Evolutionary conservation across 495 filamentous ascomycete genomes (phyloP).

Genomic region (Hypoxylon lienhwacheense): DNA sequence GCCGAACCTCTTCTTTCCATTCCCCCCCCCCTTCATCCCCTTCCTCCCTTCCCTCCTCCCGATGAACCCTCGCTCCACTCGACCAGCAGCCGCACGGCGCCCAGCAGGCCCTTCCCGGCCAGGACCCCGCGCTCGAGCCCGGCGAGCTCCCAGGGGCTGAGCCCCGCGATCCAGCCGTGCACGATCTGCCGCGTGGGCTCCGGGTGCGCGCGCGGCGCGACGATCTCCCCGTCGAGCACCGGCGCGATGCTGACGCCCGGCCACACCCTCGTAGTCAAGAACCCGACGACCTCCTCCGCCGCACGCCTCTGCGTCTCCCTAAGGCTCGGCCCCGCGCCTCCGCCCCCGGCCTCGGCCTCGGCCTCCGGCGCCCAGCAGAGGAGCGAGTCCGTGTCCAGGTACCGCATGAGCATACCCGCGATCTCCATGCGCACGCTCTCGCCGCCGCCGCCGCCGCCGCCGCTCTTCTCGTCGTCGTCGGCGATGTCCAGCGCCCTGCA

Average conservation of each 20-base stretch:
- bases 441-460: constrained; percentile 30
- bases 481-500: constrained; percentile 79
- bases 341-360: constrained; percentile 40
- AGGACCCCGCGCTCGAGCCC: constrained; percentile 81
- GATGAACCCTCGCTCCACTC: constrained; percentile 84
- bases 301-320: constrained; percentile 70
- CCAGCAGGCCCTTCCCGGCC: constrained; percentile 82
- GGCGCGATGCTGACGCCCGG: constrained; percentile 76
- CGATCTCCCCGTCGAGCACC: constrained; percentile 69
- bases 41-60: constrained; percentile 31
- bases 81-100: constrained; percentile 71
- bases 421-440: constrained; percentile 57
- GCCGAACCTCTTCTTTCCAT: constrained; percentile 49
- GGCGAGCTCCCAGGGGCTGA: constrained; percentile 77
- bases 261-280: constrained; percentile 76
- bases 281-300: constrained; percentile 67
- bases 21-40: constrained; percentile 26
- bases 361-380: constrained; percentile 80
- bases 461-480: constrained; percentile 54
- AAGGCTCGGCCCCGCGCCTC: constrained; percentile 56
- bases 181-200: constrained; percentile 73
- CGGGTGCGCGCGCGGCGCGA: constrained; percentile 71
- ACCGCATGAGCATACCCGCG: constrained; percentile 69
- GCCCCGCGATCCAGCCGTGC: constrained; percentile 71
- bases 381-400: constrained; percentile 90